Percentiles rank a stretch among this genome's conserved stretches.
These are phyloP conservation scores for Botrytis porri DNA, from an alignment of 2,329 filamentous ascomycete species.

Conservation along the genomic window DNA sequence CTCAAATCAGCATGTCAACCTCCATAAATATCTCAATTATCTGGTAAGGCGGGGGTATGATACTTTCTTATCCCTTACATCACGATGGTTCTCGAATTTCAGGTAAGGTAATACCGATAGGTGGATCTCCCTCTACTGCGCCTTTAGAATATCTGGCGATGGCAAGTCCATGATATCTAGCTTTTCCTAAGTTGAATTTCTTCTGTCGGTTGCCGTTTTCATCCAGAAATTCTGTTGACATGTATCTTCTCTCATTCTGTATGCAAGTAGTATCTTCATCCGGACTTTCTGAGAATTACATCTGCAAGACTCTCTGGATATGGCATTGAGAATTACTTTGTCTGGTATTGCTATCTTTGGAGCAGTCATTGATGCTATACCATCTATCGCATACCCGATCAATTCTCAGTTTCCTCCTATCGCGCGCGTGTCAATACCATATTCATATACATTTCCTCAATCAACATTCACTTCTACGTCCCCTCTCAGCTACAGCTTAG, in stretches of 20 bases:
- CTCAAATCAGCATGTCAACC: slow-evolving; percentile 18
- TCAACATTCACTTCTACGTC: slow-evolving; percentile 68
- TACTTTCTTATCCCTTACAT: slow-evolving; percentile 30
- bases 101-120: slow-evolving; percentile 32
- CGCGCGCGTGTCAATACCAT: slow-evolving; percentile 64
- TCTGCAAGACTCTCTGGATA: slow-evolving; percentile 21
- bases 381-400: slow-evolving; percentile 62
- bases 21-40: slow-evolving; percentile 15
- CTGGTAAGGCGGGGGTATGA: slow-evolving; percentile 16
- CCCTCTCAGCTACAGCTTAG: slow-evolving; percentile 64
- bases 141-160: slow-evolving; percentile 28
- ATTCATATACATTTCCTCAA: slow-evolving; percentile 67
- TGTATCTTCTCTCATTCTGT: slow-evolving; percentile 15
- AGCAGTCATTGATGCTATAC: slow-evolving; percentile 36
- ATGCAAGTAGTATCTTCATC: slow-evolving; percentile 21
- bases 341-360: slow-evolving; percentile 25
- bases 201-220: slow-evolving; percentile 19
- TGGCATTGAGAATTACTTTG: slow-evolving; percentile 29
- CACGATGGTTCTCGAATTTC: slow-evolving; percentile 28
- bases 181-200: slow-evolving; percentile 20
- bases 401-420: slow-evolving; percentile 83
- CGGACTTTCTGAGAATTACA: slow-evolving; percentile 9
- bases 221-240: slow-evolving; percentile 19
- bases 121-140: slow-evolving; percentile 28
- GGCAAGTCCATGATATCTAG: slow-evolving; percentile 23